A percentile compares a stretch with the other conserved stretches of the same genome.
phyloP scores from a whole-genome alignment of 352 stramenopile species.

The Phytophthora multivora region DNA sequence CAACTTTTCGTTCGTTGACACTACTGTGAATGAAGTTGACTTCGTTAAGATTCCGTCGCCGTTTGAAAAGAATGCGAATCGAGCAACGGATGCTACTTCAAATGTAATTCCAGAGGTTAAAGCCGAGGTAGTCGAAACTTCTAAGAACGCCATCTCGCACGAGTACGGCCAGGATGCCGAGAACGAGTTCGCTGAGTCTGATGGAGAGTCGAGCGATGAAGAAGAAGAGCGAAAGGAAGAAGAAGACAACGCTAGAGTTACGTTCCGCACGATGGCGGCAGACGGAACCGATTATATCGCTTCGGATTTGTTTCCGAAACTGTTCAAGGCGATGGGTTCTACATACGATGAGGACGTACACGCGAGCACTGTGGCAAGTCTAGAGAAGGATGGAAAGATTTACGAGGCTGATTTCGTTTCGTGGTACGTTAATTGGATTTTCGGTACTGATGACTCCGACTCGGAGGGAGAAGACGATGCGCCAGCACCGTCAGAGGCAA shows the following conservation, averaged over 20 bases:
- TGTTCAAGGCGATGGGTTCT: slow-evolving; percentile 64
- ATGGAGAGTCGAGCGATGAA: slow-evolving; percentile 61
- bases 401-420: slow-evolving; percentile 57
- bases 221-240: slow-evolving; percentile 73
- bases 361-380: slow-evolving; percentile 34
- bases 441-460: slow-evolving; percentile 55
- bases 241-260: slow-evolving; percentile 47
- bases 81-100: slow-evolving; percentile 6
- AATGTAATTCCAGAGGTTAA: neutral
- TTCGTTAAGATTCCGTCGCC: slow-evolving; percentile 38
- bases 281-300: slow-evolving; percentile 37
- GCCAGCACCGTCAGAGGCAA: slow-evolving; percentile 5
- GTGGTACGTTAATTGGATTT: slow-evolving; percentile 75
- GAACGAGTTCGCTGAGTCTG: slow-evolving; percentile 59
- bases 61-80: slow-evolving; percentile 30
- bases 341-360: slow-evolving; percentile 70
- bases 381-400: slow-evolving; percentile 57
- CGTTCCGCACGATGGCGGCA: slow-evolving; percentile 47
- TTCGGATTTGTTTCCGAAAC: slow-evolving; percentile 47
- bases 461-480: slow-evolving; percentile 38
- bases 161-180: slow-evolving; percentile 69
- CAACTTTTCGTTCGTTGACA: slow-evolving; percentile 76
- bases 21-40: slow-evolving; percentile 52
- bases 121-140: neutral
- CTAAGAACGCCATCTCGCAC: slow-evolving; percentile 11